Evolutionary conservation across 2,329 filamentous ascomycete species (phyloP), one percentile per base, ranked within the genome.

Genomic region (Paramyrothecium roridum): DNA sequence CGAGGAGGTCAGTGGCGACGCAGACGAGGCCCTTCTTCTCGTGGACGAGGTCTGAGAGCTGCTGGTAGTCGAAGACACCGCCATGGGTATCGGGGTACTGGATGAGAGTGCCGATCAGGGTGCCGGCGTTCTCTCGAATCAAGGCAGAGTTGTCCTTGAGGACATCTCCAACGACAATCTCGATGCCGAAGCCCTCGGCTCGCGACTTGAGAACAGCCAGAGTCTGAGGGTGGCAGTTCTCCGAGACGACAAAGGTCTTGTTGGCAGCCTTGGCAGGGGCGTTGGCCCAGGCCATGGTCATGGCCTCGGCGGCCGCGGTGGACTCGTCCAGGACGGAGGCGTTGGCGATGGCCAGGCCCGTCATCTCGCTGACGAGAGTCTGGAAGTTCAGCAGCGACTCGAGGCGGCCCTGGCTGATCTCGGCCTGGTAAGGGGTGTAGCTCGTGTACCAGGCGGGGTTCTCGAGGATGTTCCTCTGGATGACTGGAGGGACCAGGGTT

Each of bases 371-470:
- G 16, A 96, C 89, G 74, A 98, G 80, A 17, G 93, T 98, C 78
- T 98, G 93, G 78, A 92, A 98, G 79, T 97, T 98, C 59, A 98
- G 79, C 50, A 97, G 79, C 3, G 91, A 96, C 78, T 97, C 91
- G 58, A 98, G 76, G 53, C 93, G 86, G 30, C 93, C 93, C 76
- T 98, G 93, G 70, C 91, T 96, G 78, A 97, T 96, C 76, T 98
- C 93, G 3, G 93, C 90, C 76, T 98, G 93, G 75, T 97, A 98
- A 19, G 93, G 93, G 0, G 93, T 97, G 73, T 97, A 98, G 76
- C 92, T 96, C 48, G 93, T 98, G 73, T 98, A 98, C 93, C 93
- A 98, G 7, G 88, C 92, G 11, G 93, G 93, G 71, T 89, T 93
- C 79, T 98, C 92, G 52, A 98, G 79, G 13, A 97, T 84, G 69